Conservation (phyloP, 345 rosid genomes). For the Cardamine resedifolia region DNA sequence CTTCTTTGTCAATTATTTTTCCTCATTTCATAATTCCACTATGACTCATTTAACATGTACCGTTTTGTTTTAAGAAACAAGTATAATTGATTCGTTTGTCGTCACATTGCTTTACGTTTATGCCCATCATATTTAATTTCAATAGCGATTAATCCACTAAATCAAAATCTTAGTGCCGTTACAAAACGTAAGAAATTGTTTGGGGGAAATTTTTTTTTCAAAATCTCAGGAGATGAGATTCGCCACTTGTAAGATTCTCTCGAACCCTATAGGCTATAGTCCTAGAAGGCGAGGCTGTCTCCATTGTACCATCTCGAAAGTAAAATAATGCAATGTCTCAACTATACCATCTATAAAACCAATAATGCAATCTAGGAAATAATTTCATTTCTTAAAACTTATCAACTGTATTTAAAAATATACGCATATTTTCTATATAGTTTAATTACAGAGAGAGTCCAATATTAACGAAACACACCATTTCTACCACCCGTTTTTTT, state of each 20-base stretch:
- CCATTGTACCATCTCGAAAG: conserved; percentile 23
- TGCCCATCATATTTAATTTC: conserved; percentile 8
- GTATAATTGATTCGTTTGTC: conserved; percentile 19
- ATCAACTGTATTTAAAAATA: not conserved
- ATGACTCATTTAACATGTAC: not conserved
- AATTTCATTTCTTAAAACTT: not conserved
- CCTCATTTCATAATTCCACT: not conserved
- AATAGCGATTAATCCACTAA: conserved; percentile 23
- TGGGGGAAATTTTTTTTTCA: too few species aligned
- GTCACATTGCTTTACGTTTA: conserved; percentile 23
- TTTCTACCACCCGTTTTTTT: not conserved
- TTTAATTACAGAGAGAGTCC: not conserved
- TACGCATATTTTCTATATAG: too few species aligned
- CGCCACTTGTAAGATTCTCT: conserved; percentile 44
- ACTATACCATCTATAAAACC: conserved; percentile 19
- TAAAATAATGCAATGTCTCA: conserved; percentile 25
- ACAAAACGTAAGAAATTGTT: not conserved
- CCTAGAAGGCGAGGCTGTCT: conserved; percentile 23
- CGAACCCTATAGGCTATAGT: conserved; percentile 11
- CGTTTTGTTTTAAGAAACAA: not conserved
- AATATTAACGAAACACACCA: not conserved
- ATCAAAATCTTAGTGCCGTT: conserved; percentile 39
- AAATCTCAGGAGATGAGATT: conserved; percentile 43
- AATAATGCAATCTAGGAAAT: conserved; percentile 10
- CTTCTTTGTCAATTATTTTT: conserved; percentile 10